These are phyloP conservation scores for Solanum boliviense DNA, from an alignment of 257 asterid species.

Conservation along the genomic window DNA sequence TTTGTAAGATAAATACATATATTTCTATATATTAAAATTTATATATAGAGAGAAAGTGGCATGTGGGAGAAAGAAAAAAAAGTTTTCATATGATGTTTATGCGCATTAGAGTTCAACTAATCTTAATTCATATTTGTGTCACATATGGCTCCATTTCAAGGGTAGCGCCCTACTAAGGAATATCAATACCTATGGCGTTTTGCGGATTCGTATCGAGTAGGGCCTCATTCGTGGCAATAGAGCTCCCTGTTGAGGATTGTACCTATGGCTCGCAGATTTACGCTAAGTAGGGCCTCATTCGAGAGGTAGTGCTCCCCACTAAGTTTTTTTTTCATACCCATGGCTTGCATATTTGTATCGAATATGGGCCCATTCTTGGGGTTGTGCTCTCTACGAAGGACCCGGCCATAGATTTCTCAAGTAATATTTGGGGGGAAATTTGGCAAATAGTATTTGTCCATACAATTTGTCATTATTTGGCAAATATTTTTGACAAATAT, in stretches of 20 bases:
- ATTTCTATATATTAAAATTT: neutral
- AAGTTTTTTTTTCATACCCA: neutral
- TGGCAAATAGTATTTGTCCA: too few species aligned
- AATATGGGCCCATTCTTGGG: neutral
- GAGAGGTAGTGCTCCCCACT: neutral
- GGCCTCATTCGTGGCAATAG: neutral
- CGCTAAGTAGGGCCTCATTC: neutral
- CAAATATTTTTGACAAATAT: too few species aligned
- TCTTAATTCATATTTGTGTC: neutral
- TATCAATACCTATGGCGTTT: too few species aligned
- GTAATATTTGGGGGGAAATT: too few species aligned
- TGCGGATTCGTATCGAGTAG: neutral
- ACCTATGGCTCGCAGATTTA: neutral
- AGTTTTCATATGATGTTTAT: neutral
- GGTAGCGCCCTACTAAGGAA: neutral
- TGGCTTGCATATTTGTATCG: neutral
- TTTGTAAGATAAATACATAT: neutral
- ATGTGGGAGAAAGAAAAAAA: neutral
- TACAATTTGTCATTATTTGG: too few species aligned
- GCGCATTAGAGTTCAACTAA: neutral
- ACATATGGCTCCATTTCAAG: neutral
- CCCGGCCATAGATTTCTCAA: too few species aligned
- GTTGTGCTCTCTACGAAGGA: too few species aligned
- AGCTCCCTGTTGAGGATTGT: rapidly evolving
- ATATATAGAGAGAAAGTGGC: neutral